Conservation (phyloP, 73 alveolate genomes). For the Paramecium sexaurelia region DNA sequence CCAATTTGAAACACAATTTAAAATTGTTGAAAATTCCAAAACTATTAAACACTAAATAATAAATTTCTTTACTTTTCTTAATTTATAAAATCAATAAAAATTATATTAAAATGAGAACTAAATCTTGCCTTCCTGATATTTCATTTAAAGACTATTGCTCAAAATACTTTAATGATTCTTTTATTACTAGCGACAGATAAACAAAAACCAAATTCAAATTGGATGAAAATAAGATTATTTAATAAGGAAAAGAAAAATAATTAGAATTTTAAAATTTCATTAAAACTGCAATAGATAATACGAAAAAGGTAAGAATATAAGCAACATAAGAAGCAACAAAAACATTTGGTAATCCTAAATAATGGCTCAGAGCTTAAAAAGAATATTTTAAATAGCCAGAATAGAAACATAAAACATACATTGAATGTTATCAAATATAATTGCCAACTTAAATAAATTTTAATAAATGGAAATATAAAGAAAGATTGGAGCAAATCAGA, state of each 20-base stretch:
- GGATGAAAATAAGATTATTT: not conserved
- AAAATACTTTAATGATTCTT: not conserved
- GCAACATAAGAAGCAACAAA: not conserved
- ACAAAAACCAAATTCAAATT: not conserved
- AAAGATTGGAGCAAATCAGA: not conserved
- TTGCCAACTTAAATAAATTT: not conserved
- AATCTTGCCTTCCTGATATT: not conserved
- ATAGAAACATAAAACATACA: not conserved
- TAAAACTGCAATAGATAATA: not conserved
- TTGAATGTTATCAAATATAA: not conserved
- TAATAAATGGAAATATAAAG: not conserved
- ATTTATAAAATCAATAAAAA: not conserved
- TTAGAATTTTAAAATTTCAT: not conserved
- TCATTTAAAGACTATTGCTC: not conserved
- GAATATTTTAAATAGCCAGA: not conserved
- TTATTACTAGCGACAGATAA: not conserved
- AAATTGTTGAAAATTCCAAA: not conserved
- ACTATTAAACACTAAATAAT: not conserved
- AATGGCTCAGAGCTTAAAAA: not conserved
- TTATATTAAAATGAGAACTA: not conserved
- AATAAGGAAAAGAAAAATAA: not conserved
- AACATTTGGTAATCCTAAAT: not conserved
- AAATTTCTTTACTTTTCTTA: not conserved
- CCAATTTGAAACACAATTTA: no score
- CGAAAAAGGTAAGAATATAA: not conserved